Evolutionary conservation across 2,329 filamentous ascomycete species (phyloP).

Genomic region (Fusarium burgessii): DNA sequence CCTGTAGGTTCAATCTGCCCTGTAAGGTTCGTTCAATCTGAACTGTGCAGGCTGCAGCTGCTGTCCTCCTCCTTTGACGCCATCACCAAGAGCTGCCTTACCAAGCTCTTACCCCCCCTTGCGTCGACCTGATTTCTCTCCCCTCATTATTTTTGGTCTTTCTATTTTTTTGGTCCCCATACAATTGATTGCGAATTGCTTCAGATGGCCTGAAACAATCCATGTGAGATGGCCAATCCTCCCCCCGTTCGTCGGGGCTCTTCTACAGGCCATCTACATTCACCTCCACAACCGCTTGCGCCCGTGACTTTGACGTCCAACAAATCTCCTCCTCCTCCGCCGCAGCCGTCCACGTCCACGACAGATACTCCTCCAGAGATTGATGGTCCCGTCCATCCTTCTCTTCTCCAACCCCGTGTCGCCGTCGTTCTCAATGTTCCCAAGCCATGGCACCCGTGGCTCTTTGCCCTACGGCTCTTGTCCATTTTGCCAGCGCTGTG

Average conservation of each 20-base stretch:
- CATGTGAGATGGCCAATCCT: slow-evolving; percentile 45
- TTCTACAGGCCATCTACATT: slow-evolving; percentile 42
- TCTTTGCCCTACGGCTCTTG: slow-evolving; percentile 78
- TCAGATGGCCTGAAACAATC: slow-evolving; percentile 45
- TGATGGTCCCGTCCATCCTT: slow-evolving; percentile 46
- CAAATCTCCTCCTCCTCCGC: slow-evolving; percentile 14
- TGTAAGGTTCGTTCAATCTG: slow-evolving; percentile 25
- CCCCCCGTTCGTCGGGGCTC: slow-evolving; percentile 44
- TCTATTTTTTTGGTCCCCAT: not conserved
- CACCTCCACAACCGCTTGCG: slow-evolving; percentile 33
- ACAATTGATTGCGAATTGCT: slow-evolving; percentile 4
- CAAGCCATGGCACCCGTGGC: slow-evolving; percentile 76
- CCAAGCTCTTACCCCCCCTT: slow-evolving; percentile 18
- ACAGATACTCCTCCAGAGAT: slow-evolving; percentile 9
- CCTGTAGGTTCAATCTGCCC: too few species aligned
- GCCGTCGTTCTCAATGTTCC: slow-evolving; percentile 82
- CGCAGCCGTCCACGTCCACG: not conserved
- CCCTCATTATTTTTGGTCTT: not conserved
- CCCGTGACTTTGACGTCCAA: slow-evolving; percentile 19
- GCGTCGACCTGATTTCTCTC: slow-evolving; percentile 5
- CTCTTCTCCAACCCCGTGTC: slow-evolving; percentile 78
- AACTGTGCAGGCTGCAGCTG: slow-evolving; percentile 4
- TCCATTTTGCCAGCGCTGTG: slow-evolving; percentile 77
- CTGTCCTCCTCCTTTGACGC: slow-evolving; percentile 39
- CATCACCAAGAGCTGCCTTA: slow-evolving; percentile 35